phyloP scores from a whole-genome alignment of 2,329 filamentous ascomycete species.

The Fusarium heterosporum region DNA sequence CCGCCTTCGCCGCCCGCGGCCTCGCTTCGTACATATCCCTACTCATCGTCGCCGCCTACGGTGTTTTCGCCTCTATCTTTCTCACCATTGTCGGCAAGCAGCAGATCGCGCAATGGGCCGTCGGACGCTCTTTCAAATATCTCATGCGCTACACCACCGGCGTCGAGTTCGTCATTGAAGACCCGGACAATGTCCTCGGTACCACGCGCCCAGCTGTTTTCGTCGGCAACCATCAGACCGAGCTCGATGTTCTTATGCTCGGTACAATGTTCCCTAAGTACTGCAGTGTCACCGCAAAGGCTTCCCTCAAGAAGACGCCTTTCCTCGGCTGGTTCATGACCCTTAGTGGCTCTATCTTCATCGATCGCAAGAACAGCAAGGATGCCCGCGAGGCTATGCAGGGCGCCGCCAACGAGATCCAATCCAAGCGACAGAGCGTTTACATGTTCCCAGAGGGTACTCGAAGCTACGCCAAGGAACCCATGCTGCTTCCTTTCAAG shows the following conservation, averaged over 20 bases:
- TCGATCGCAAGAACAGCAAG: constrained; percentile 87
- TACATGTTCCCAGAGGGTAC: constrained; percentile 95
- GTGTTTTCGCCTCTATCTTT: constrained; percentile 77
- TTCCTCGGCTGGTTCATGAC: constrained; percentile 96
- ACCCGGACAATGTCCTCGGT: constrained; percentile 70
- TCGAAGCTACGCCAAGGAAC: constrained; percentile 85
- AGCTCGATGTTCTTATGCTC: constrained; percentile 93
- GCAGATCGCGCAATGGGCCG: constrained; percentile 86
- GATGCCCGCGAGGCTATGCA: constrained; percentile 88
- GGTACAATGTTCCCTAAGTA: constrained; percentile 90
- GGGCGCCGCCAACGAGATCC: constrained; percentile 84
- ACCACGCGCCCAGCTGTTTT: constrained; percentile 86
- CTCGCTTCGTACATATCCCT: constrained; percentile 74
- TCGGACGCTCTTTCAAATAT: constrained; percentile 82
- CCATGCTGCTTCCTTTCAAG: constrained; percentile 92
- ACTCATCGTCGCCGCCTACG: constrained; percentile 73
- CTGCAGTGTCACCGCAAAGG: constrained; percentile 94
- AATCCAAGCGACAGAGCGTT: constrained; percentile 76
- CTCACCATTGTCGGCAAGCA: constrained; percentile 78
- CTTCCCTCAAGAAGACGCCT: constrained; percentile 80
- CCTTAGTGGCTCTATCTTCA: constrained; percentile 90
- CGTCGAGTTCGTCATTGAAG: constrained; percentile 79
- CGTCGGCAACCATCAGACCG: constrained; percentile 94
- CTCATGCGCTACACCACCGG: constrained; percentile 81
- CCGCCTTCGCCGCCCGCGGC: constrained; percentile 76